Percentiles rank a stretch among this genome's conserved stretches.
Evolutionary conservation across 164 flowering plant species (phyloP).

Genomic region (Nelumbo lutea): DNA sequence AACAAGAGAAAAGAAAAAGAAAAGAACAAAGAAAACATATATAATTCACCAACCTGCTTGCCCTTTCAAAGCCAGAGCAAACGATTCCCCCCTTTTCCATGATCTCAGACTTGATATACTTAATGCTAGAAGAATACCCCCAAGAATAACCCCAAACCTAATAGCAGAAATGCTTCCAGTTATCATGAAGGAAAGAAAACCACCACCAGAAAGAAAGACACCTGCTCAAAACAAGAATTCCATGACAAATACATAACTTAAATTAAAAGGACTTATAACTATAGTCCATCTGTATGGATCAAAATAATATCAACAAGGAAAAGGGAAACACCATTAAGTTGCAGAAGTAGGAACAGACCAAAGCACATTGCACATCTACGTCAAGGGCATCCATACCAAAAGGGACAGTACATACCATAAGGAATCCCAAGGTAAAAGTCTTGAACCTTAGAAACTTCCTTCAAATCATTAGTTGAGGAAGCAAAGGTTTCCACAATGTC

Average conservation of each 20-base stretch:
- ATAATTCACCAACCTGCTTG: slow-evolving; percentile 57
- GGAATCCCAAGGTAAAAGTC: slow-evolving; percentile 90
- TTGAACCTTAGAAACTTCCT: slow-evolving; percentile 46
- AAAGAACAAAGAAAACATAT: neutral
- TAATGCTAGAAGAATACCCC: slow-evolving; percentile 74
- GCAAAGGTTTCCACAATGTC: slow-evolving; percentile 74
- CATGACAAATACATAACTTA: neutral
- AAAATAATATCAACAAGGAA: neutral
- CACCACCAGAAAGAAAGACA: slow-evolving; percentile 58
- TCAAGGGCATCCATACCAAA: neutral
- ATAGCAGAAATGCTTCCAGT: slow-evolving; percentile 77
- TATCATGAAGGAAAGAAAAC: slow-evolving; percentile 85
- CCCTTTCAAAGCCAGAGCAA: slow-evolving; percentile 54
- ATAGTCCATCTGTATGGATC: neutral
- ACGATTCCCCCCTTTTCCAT: slow-evolving; percentile 51
- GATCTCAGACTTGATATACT: slow-evolving; percentile 64
- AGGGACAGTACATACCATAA: slow-evolving; percentile 55
- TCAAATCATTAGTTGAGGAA: slow-evolving; percentile 45
- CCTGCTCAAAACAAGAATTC: slow-evolving; percentile 44
- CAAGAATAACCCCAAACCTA: slow-evolving; percentile 91
- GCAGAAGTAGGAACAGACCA: neutral
- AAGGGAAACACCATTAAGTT: neutral
- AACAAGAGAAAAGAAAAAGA: neutral
- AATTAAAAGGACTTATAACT: neutral
- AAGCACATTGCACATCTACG: neutral